Base-by-base conservation (phyloP, 2,329 filamentous ascomycete genomes). In the Fusarium sp. region DNA sequence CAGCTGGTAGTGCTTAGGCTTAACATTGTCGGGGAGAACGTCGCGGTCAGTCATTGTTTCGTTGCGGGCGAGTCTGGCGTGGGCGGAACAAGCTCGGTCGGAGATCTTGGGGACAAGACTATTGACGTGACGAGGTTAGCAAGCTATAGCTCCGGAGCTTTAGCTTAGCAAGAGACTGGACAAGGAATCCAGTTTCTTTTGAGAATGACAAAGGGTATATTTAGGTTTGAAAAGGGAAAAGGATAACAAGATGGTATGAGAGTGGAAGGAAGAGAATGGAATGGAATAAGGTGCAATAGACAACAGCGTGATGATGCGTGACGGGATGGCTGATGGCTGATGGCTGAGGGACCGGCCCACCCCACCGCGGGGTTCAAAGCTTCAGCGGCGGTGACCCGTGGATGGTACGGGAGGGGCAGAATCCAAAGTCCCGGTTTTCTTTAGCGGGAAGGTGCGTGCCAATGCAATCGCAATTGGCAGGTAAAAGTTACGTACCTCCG, bases 1-100 rank as follows among this genome's bases (percentile, higher is more conserved):
- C 70, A 99, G 85, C 75, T 88, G 85, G 82, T 99, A 99, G 83
- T 98, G 94, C 67, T 85, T 84, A 4, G 96, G 94, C 83, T 94
- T 95, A 77, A 95, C 89, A 71, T 80, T 81, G 74, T 84, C 83
- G 47, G 89, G 88, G 65, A 91, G 85, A 69, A 89, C 84, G 64
- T 91, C 88, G 77, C 89, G 84, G 79, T 90, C 88, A 52, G 83
- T 79, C 84, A 89, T 89, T 51, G 71, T 75, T 53, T 71, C 74
- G 65, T 78, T 78, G 53, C 71, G 71, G 61, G 79, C 77, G 56
- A 75, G 71, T 74, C 77, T 73, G 54, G 78, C 77, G 70, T 78
- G 79, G 58, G 76, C 77, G 44, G 79, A 80, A 60, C 79, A 81
- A 67, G 68, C 74, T 67, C 78, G 76, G 59, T 67, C 68, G 54